These are phyloP conservation scores for Cryptococcus wingfieldii DNA, from an alignment of 1,284 basidiomycete genomes.

Conservation along the genomic window DNA sequence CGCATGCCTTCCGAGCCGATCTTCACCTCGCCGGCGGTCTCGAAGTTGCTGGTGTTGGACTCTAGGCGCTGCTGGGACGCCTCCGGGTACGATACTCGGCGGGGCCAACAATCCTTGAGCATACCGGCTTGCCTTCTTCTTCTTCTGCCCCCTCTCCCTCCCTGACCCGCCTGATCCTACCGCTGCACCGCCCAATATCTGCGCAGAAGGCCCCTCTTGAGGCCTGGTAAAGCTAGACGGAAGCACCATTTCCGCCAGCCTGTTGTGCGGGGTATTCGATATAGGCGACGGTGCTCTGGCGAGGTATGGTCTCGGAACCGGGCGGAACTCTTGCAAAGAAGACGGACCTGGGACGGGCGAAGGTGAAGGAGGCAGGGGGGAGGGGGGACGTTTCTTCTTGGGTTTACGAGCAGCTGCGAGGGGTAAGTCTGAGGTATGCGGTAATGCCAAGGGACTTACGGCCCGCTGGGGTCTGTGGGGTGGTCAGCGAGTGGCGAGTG, in stretches of 20 bases:
- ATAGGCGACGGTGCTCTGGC: constrained; percentile 38
- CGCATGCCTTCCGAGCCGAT: not conserved
- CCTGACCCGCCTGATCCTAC: not conserved
- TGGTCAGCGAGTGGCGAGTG: no score
- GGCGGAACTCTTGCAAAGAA: constrained; percentile 2
- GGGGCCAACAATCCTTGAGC: constrained; percentile 28
- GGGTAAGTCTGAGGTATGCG: not conserved
- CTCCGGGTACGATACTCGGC: constrained; percentile 38
- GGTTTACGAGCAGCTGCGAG: constrained; percentile 12
- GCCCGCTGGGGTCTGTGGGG: constrained; percentile 5
- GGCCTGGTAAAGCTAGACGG: constrained; percentile 16
- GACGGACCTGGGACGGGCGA: not conserved
- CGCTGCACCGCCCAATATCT: not conserved
- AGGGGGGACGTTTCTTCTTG: constrained; percentile 29
- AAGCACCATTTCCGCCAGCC: constrained; percentile 19
- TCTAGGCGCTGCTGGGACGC: constrained; percentile 19
- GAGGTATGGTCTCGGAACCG: constrained; percentile 38
- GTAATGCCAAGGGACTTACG: not conserved
- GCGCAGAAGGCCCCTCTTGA: not conserved
- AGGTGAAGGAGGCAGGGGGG: constrained; percentile 1
- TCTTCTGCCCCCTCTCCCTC: constrained; percentile 1
- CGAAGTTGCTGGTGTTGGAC: constrained; percentile 14
- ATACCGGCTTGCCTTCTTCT: constrained; percentile 14
- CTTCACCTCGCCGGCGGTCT: not conserved
- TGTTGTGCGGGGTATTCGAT: constrained; percentile 25